Conservation (phyloP, 257 asterid species). For the Scutellaria baicalensis region DNA sequence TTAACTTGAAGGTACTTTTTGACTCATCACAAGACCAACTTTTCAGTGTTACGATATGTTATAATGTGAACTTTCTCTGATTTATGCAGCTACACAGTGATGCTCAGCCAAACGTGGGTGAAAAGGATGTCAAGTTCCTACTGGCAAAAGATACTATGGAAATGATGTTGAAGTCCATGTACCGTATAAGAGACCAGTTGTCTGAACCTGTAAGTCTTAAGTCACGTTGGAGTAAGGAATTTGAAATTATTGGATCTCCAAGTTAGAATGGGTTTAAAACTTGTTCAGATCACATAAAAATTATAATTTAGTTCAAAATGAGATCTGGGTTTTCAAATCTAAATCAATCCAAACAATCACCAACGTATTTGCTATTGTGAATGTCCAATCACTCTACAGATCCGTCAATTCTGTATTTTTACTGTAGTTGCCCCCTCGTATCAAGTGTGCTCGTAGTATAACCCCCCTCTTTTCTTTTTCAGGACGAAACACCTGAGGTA, state of each 20-base stretch:
- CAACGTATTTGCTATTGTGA: no score
- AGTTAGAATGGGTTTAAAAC: no score
- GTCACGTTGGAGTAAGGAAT: neutral
- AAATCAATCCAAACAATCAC: neutral
- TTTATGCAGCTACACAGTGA: slow-evolving; percentile 35
- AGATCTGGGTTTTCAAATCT: neutral
- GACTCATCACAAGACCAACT: neutral
- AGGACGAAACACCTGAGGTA: slow-evolving; percentile 29
- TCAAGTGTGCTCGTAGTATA: neutral
- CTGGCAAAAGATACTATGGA: slow-evolving; percentile 54
- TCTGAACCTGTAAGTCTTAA: slow-evolving; percentile 32
- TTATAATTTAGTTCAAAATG: no score
- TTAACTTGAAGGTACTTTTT: slow-evolving; percentile 32
- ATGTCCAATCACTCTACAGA: neutral
- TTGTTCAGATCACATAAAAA: no score
- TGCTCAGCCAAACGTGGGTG: slow-evolving; percentile 26
- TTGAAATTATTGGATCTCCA: no score
- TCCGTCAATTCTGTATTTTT: neutral
- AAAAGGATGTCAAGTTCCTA: slow-evolving; percentile 36
- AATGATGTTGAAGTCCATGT: slow-evolving; percentile 60
- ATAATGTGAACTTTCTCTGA: neutral
- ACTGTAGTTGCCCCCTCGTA: neutral
- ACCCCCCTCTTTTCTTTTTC: slow-evolving; percentile 2
- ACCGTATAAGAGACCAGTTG: slow-evolving; percentile 30
- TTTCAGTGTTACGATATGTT: neutral